Evolutionary conservation across 441 rosid species (phyloP).

Genomic region (Corymbia citriodora): DNA sequence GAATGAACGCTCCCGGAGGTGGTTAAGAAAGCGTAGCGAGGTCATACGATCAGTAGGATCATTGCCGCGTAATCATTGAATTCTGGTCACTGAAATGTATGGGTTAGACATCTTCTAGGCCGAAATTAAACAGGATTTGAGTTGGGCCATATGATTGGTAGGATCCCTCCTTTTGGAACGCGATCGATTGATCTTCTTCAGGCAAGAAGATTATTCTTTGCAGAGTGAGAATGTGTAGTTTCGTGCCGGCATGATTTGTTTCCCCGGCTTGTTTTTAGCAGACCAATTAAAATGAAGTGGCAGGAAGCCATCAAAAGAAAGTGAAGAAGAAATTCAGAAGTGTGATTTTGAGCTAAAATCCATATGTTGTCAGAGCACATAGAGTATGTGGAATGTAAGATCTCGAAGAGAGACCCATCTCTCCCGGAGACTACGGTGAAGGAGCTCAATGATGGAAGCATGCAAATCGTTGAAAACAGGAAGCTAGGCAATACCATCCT

Average conservation of each 20-base stretch:
- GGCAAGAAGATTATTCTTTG: not conserved
- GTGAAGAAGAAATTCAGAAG: not conserved
- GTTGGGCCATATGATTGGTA: not conserved
- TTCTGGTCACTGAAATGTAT: not conserved
- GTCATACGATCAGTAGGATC: too few relatives aligned
- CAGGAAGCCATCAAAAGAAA: not conserved
- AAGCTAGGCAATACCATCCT: not conserved
- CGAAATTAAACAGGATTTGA: not conserved
- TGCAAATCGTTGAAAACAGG: not conserved
- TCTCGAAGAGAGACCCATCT: too few relatives aligned
- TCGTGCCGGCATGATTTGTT: not conserved
- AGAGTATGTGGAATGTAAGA: too few relatives aligned
- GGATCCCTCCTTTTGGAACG: not conserved
- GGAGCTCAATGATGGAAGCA: too few relatives aligned
- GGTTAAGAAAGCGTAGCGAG: not conserved
- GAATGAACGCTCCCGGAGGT: not conserved
- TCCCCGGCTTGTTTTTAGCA: rapidly evolving
- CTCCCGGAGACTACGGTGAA: too few relatives aligned
- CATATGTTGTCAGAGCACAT: too few relatives aligned
- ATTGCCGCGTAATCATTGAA: not conserved
- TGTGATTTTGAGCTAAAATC: too few relatives aligned
- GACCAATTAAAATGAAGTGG: not conserved
- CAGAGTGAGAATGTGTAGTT: not conserved
- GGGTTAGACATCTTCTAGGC: not conserved
- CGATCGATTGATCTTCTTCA: not conserved